phyloP scores from a whole-genome alignment of 129 eudicot species.

The Heracleum sosnowskyi region DNA sequence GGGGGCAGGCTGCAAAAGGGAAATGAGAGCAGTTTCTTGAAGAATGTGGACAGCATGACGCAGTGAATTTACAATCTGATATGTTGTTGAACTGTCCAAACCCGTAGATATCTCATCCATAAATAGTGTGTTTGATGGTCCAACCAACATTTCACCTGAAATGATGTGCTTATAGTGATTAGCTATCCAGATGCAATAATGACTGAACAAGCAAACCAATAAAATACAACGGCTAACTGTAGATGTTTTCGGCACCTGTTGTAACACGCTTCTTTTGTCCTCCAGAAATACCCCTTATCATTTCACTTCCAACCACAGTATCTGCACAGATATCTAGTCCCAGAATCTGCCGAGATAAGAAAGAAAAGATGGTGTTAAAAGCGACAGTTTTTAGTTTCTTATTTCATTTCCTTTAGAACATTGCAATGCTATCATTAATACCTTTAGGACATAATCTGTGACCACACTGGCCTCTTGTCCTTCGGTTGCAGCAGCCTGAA shows the following conservation, averaged over 20 bases:
- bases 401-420: background rate
- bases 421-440: background rate
- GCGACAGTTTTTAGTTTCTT: background rate
- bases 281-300: constrained; percentile 80
- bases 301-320: constrained; percentile 69
- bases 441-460: constrained; percentile 79
- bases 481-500: constrained; percentile 65
- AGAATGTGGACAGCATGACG: constrained; percentile 64
- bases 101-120: constrained; percentile 98
- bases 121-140: constrained; percentile 75
- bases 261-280: constrained; percentile 89
- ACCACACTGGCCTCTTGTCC: constrained; percentile 77
- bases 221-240: background rate
- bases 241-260: constrained; percentile 36
- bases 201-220: background rate
- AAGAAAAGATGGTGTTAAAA: background rate
- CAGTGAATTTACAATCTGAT: constrained; percentile 60
- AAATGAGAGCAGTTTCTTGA: constrained; percentile 61
- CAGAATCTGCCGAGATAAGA: constrained; percentile 32
- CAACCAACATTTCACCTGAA: constrained; percentile 84
- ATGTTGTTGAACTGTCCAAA: constrained; percentile 84
- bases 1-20: constrained; percentile 91
- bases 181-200: background rate
- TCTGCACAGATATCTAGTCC: constrained; percentile 83
- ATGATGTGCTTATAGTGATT: background rate